Percentiles rank a stretch among this genome's conserved stretches.
Conservation (phyloP, 2,329 filamentous ascomycete genomes). For the Nannizziopsis arthrosporioides region DNA sequence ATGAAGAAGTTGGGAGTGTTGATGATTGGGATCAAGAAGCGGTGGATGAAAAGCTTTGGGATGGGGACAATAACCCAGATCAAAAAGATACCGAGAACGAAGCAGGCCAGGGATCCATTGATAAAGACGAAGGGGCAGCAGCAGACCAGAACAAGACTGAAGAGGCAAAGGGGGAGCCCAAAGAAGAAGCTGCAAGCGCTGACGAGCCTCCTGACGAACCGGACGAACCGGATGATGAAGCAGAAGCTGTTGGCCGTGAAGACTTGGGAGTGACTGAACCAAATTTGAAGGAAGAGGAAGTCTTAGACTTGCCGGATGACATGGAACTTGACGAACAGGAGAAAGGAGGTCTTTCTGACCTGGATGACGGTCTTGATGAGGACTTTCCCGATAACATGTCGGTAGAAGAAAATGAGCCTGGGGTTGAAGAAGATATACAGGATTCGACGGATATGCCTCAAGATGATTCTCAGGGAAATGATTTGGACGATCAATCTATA, state of each 20-base stretch:
- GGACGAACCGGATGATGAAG: conserved; percentile 44
- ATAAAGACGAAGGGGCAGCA: conserved; percentile 47
- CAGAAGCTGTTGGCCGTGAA: conserved; percentile 50
- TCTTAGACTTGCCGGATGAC: conserved; percentile 74
- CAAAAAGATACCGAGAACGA: conserved; percentile 65
- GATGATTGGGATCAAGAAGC: conserved; percentile 81
- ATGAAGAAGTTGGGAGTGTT: conserved; percentile 82
- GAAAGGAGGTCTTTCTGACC: conserved; percentile 42
- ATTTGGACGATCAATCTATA: conserved; percentile 28
- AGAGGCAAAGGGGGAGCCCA: conserved; percentile 43
- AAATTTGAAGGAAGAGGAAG: conserved; percentile 68
- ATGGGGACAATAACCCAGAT: conserved; percentile 60
- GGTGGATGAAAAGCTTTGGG: conserved; percentile 98
- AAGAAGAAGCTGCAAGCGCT: conserved; percentile 50
- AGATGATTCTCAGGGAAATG: conserved; percentile 23
- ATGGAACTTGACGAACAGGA: conserved; percentile 67
- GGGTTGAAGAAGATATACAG: conserved; percentile 21
- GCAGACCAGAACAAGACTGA: conserved; percentile 47
- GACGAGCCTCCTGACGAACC: conserved; percentile 37
- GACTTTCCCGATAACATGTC: conserved; percentile 32
- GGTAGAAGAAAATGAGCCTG: conserved; percentile 19
- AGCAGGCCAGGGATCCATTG: conserved; percentile 40
- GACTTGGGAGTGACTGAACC: conserved; percentile 57
- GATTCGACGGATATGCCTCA: conserved; percentile 25
- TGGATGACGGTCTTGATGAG: conserved; percentile 38